Evolutionary conservation across 768 basidiomycete genomes (phyloP).

Genomic region (Amanita pallidorosea): DNA sequence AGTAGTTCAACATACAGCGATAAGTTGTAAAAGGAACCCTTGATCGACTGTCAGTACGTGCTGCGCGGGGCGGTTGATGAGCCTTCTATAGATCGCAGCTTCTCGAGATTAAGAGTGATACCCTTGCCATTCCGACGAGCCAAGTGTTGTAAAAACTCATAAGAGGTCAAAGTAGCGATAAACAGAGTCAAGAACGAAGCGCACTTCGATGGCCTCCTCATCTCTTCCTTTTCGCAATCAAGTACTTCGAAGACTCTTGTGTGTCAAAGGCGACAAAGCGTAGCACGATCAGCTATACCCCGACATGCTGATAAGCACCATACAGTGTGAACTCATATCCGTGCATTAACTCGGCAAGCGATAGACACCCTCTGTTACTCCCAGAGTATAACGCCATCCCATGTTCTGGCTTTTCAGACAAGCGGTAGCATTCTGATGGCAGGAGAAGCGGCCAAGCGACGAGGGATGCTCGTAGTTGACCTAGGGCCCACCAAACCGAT

Average conservation of each 20-base stretch:
- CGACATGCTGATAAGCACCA: constrained; percentile 6
- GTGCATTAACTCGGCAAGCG: not conserved
- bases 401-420: constrained; percentile 41
- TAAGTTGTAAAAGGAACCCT: constrained; percentile 23
- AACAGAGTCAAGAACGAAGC: not conserved
- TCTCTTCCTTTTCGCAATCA: constrained; percentile 47
- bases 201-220: constrained; percentile 38
- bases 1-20: constrained; percentile 23
- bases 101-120: constrained; percentile 33
- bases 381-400: constrained; percentile 53
- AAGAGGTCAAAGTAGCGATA: not conserved
- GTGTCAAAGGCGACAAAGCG: constrained; percentile 49
- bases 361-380: constrained; percentile 9
- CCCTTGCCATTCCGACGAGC: constrained; percentile 35
- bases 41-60: constrained; percentile 19
- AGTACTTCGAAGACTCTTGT: constrained; percentile 53
- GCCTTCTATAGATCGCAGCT: constrained; percentile 23
- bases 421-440: constrained; percentile 24
- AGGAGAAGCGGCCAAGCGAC: constrained; percentile 47
- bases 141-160: constrained; percentile 36
- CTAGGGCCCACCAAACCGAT: constrained; percentile 43
- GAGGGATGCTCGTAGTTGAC: constrained; percentile 38
- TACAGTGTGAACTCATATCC: constrained; percentile 28
- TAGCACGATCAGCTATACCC: constrained; percentile 15
- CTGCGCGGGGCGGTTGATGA: constrained; percentile 9